Evolutionary conservation across 2,329 filamentous ascomycete species (phyloP).

Genomic region (Ceratocystis papillata): DNA sequence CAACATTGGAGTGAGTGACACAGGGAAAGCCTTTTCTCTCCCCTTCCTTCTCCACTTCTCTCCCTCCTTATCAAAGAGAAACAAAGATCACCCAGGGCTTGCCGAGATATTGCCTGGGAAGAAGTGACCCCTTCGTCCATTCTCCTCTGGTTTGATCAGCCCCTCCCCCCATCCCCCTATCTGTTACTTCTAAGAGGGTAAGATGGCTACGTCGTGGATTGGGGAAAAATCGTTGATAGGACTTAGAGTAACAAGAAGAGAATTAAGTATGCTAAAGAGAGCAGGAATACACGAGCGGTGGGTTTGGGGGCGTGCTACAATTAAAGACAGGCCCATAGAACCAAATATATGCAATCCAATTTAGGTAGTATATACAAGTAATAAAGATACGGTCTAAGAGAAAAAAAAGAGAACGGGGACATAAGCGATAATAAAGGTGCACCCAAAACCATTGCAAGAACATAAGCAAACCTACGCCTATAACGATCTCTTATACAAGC

Average conservation of each 20-base stretch:
- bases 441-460: neutral
- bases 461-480: neutral
- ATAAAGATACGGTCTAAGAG: neutral
- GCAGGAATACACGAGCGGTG: neutral
- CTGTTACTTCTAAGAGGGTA: no score
- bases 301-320: neutral
- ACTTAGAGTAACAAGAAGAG: neutral
- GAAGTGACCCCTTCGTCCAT: neutral
- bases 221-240: neutral
- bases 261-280: neutral
- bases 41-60: neutral
- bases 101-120: neutral
- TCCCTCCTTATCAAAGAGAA: neutral
- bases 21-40: neutral
- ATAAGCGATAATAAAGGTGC: neutral
- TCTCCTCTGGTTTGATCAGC: neutral
- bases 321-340: neutral
- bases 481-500: no score
- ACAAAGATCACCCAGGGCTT: neutral
- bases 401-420: neutral
- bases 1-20: constrained; percentile 1
- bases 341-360: neutral
- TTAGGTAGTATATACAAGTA: constrained; percentile 5
- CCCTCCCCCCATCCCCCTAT: neutral
- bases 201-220: neutral